Conservation (phyloP, 805 yeast genomes). For the Barnettozyma pratensis region DNA sequence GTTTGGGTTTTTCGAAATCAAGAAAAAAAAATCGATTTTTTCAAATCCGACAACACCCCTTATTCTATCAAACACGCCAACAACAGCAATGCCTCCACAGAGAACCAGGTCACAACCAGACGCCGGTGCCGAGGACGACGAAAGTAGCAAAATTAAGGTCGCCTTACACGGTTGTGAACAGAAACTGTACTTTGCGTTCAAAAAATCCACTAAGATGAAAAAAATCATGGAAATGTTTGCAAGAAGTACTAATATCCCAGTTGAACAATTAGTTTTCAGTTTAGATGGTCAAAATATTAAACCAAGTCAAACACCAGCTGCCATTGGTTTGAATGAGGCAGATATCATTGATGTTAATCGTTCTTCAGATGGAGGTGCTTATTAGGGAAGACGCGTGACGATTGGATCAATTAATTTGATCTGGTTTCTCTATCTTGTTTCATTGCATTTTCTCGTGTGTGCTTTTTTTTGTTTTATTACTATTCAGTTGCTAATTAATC, state of each 20-base stretch:
- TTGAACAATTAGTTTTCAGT: constrained; percentile 3
- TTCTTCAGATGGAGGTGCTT: background rate
- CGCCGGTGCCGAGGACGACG: background rate
- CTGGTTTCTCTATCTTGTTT: background rate
- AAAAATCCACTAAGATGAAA: constrained; percentile 10
- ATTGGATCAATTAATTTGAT: background rate
- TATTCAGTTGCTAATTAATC: too few species aligned
- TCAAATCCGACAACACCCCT: background rate
- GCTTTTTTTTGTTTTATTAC: too few species aligned
- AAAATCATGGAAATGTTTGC: constrained; percentile 15
- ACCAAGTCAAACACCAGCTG: constrained; percentile 6
- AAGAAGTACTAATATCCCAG: constrained; percentile 3
- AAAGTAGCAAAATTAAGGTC: constrained; percentile 10
- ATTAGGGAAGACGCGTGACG: too few species aligned
- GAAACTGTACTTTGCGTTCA: constrained; percentile 14
- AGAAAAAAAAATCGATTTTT: too few species aligned
- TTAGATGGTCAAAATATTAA: constrained; percentile 8
- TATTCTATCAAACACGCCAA: background rate
- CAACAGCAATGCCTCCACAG: background rate
- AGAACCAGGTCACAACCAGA: background rate
- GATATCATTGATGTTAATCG: constrained; percentile 13
- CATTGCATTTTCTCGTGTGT: too few species aligned
- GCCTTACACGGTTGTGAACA: constrained; percentile 15
- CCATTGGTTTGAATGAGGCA: constrained; percentile 6
- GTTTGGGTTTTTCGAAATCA: too few species aligned